phyloP scores from a whole-genome alignment of 2,329 filamentous ascomycete genomes.

The Ciborinia camelliae region DNA sequence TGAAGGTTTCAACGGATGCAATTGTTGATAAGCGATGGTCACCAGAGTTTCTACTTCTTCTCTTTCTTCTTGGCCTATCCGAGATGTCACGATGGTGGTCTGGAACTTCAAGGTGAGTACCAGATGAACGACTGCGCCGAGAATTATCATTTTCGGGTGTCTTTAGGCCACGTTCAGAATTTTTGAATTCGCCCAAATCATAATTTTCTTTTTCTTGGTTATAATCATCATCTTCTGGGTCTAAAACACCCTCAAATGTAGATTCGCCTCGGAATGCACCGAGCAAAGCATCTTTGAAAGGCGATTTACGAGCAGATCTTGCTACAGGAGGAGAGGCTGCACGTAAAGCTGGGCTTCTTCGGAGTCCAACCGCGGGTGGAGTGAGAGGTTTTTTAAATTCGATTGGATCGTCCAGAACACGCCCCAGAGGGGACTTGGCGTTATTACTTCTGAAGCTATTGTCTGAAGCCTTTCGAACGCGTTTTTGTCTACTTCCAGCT shows the following conservation, averaged over 20 bases:
- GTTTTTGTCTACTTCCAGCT: constrained; percentile 21
- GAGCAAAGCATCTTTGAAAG: constrained; percentile 56
- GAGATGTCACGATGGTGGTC: constrained; percentile 5
- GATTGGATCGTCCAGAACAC: constrained; percentile 9
- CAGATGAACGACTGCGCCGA: constrained; percentile 15
- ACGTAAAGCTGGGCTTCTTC: constrained; percentile 55
- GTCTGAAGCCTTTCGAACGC: constrained; percentile 29
- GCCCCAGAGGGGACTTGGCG: constrained; percentile 12
- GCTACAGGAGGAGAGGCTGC: constrained; percentile 44
- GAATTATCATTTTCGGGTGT: constrained; percentile 19
- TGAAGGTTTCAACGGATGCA: constrained; percentile 34
- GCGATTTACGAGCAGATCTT: constrained; percentile 48
- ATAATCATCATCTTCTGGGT: constrained; percentile 20
- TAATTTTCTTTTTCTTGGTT: constrained; percentile 28
- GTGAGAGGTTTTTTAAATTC: constrained; percentile 22
- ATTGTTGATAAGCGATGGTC: constrained; percentile 36
- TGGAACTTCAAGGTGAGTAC: constrained; percentile 22
- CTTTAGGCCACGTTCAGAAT: constrained; percentile 20
- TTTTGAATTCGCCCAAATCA: constrained; percentile 19
- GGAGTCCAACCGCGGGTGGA: constrained; percentile 43
- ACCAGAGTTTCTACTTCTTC: constrained; percentile 29
- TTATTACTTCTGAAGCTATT: not conserved
- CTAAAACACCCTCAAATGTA: constrained; percentile 32
- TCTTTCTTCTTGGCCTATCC: constrained; percentile 23
- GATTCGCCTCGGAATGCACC: constrained; percentile 64